phyloP scores from a whole-genome alignment of 2,329 filamentous ascomycete species.

The Akanthomyces dipterigenus region DNA sequence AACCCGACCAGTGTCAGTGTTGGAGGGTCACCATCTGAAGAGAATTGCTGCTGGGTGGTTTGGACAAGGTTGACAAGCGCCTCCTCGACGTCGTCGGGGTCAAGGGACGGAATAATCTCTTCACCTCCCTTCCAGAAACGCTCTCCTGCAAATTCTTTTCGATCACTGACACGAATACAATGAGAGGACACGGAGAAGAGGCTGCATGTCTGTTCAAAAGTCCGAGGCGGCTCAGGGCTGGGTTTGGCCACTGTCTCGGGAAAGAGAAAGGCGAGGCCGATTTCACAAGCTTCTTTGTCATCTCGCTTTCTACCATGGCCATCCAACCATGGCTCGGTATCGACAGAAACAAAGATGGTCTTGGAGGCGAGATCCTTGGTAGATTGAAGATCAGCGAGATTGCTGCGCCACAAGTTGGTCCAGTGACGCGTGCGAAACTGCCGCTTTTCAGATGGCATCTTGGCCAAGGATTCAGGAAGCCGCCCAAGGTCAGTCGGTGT shows the following conservation, averaged over 20 bases:
- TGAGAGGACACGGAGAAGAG: background rate
- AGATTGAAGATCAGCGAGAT: background rate
- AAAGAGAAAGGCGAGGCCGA: slow-evolving; percentile 5
- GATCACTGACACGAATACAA: background rate
- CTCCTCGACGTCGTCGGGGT: slow-evolving; percentile 2
- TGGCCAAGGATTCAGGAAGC: too few species aligned
- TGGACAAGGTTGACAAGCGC: slow-evolving; percentile 4
- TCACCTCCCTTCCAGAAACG: slow-evolving; percentile 1
- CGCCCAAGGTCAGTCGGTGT: too few species aligned
- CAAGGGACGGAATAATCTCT: background rate
- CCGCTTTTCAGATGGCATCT: too few species aligned
- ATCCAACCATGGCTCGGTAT: slow-evolving; percentile 6
- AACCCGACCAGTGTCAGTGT: slow-evolving; percentile 6
- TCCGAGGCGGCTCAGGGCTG: background rate
- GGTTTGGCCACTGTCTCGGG: background rate
- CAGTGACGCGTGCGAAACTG: slow-evolving; percentile 1
- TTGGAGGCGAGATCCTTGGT: background rate
- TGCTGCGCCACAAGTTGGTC: background rate
- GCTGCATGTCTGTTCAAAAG: background rate
- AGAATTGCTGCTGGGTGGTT: background rate
- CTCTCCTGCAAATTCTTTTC: background rate
- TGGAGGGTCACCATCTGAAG: background rate
- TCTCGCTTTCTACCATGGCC: background rate
- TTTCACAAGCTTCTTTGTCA: slow-evolving; percentile 3
- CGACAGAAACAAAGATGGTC: slow-evolving; percentile 4